These are phyloP conservation scores for Septoria petroselini DNA, from an alignment of 2,329 filamentous ascomycete species.

Conservation along the genomic window DNA sequence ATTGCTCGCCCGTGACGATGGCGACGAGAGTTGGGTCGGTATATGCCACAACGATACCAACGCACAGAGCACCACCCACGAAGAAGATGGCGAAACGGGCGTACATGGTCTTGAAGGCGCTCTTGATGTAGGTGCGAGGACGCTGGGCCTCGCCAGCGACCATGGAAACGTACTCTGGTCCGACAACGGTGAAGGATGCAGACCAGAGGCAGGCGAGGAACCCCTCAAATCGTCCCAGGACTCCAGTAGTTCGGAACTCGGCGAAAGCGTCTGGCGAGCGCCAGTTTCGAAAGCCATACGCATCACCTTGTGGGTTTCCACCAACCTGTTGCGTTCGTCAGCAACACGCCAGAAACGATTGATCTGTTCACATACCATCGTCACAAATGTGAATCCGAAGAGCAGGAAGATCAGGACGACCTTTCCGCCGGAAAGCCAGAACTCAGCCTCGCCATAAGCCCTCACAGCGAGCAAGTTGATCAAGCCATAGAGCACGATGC, in stretches of 20 bases:
- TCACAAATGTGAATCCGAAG: constrained; percentile 36
- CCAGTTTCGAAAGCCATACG: constrained; percentile 45
- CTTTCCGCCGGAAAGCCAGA: constrained; percentile 54
- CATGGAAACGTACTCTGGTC: constrained; percentile 51
- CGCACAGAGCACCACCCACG: constrained; percentile 47
- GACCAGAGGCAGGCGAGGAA: constrained; percentile 39
- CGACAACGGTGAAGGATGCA: constrained; percentile 40
- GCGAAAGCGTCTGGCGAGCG: constrained; percentile 38
- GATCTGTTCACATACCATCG: constrained; percentile 31
- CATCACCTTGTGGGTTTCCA: constrained; percentile 37
- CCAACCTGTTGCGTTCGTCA: constrained; percentile 21
- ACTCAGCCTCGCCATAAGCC: constrained; percentile 46
- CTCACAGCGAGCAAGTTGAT: constrained; percentile 47
- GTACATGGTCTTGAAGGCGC: constrained; percentile 51
- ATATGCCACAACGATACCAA: constrained; percentile 44
- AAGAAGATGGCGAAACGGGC: constrained; percentile 51
- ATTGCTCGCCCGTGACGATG: constrained; percentile 25
- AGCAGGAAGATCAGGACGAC: constrained; percentile 34
- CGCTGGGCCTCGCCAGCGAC: constrained; percentile 49
- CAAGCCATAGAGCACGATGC: constrained; percentile 37
- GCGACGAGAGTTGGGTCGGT: constrained; percentile 35
- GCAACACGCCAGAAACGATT: neutral
- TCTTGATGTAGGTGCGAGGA: constrained; percentile 47
- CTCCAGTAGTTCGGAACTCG: constrained; percentile 31
- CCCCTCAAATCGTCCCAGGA: constrained; percentile 38